phyloP scores from a whole-genome alignment of 768 basidiomycete species.

The Pleurotus tuber-regium region DNA sequence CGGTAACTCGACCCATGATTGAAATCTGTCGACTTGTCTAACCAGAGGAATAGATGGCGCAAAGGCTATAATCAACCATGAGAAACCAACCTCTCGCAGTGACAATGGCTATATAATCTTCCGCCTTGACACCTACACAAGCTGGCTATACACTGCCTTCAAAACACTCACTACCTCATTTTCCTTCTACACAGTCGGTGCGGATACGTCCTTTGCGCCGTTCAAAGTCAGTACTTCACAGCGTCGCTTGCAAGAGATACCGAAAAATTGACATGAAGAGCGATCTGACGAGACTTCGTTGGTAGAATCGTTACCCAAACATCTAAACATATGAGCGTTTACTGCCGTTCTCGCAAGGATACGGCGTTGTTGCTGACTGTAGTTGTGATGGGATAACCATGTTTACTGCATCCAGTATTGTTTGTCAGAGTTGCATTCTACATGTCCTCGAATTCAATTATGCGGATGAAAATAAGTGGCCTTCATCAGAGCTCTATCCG shows the following conservation, averaged over 20 bases:
- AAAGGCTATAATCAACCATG: not conserved
- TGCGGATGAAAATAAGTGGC: not conserved
- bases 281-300: conserved; percentile 67
- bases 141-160: conserved; percentile 75
- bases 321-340: conserved; percentile 77
- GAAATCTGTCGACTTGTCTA: conserved; percentile 78
- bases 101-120: conserved; percentile 75
- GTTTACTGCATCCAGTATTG: conserved; percentile 63
- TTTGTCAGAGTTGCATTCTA: conserved; percentile 64
- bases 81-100: conserved; percentile 51
- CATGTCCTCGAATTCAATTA: not conserved
- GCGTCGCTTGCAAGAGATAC: conserved; percentile 86
- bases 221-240: conserved; percentile 62
- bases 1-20: conserved; percentile 49
- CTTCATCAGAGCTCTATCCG: not conserved
- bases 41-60: conserved; percentile 12
- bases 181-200: conserved; percentile 27
- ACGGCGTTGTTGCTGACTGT: conserved; percentile 44
- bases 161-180: conserved; percentile 46
- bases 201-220: conserved; percentile 25
- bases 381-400: conserved; percentile 66
- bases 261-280: no score
- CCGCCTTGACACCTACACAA: conserved; percentile 64
- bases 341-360: conserved; percentile 49
- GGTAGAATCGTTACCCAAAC: conserved; percentile 78